Percentiles rank a stretch among this genome's conserved stretches.
phyloP scores from a whole-genome alignment of 2,329 filamentous ascomycete species.

The Ilyonectria sp. region DNA sequence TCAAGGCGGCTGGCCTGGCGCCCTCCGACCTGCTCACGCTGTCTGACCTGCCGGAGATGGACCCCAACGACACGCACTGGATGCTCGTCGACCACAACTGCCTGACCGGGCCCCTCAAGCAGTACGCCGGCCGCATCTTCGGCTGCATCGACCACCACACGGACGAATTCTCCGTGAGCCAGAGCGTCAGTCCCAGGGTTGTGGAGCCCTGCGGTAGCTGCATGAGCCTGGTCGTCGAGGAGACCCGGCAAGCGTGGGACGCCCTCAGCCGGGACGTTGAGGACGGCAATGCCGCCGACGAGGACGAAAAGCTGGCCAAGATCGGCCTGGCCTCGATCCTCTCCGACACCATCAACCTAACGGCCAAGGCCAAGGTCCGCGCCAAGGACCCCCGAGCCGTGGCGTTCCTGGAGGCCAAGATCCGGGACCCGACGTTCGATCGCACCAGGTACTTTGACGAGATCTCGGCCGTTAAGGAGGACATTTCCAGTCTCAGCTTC shows the following conservation, averaged over 20 bases:
- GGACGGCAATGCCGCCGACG: constrained; percentile 45
- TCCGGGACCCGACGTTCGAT: constrained; percentile 63
- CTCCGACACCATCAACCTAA: constrained; percentile 80
- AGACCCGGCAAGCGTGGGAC: constrained; percentile 72
- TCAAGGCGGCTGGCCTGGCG: constrained; percentile 72
- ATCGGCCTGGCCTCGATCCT: constrained; percentile 80
- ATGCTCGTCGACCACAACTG: constrained; percentile 86
- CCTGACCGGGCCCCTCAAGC: constrained; percentile 72
- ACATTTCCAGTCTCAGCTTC: constrained; percentile 73
- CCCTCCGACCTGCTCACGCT: constrained; percentile 76
- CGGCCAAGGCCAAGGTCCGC: constrained; percentile 75
- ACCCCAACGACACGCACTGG: constrained; percentile 74
- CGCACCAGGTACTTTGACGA: constrained; percentile 70
- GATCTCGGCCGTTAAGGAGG: constrained; percentile 76
- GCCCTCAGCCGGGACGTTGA: constrained; percentile 51
- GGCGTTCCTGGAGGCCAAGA: constrained; percentile 68
- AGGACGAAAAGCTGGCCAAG: constrained; percentile 74
- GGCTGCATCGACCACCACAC: constrained; percentile 86
- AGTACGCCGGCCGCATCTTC: constrained; percentile 67
- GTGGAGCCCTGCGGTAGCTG: constrained; percentile 81
- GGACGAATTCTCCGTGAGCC: constrained; percentile 73
- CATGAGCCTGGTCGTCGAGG: constrained; percentile 76
- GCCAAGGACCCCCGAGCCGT: constrained; percentile 72
- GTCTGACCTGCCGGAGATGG: constrained; percentile 64
- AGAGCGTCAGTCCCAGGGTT: constrained; percentile 68